Evolutionary conservation across 2,329 filamentous ascomycete species (phyloP).

Genomic region (Chaetomium sp.): DNA sequence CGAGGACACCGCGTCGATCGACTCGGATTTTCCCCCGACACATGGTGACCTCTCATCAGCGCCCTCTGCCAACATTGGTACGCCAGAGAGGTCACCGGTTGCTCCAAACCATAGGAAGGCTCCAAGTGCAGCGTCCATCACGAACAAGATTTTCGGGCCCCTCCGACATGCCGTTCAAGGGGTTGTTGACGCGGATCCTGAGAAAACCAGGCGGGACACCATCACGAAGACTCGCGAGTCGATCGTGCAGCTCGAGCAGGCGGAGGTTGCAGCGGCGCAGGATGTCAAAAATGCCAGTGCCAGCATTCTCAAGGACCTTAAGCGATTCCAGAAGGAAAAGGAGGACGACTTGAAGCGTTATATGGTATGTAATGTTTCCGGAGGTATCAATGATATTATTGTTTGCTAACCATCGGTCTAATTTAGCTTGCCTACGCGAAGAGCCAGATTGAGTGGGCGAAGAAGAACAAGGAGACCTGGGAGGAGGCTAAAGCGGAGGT

Average conservation of each 20-base stretch:
- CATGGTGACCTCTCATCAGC: slow-evolving; percentile 65
- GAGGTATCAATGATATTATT: neutral
- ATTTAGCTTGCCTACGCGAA: slow-evolving; percentile 79
- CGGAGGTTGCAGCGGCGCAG: slow-evolving; percentile 76
- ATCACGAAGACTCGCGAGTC: slow-evolving; percentile 94
- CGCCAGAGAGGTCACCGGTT: slow-evolving; percentile 49
- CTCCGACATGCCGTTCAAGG: slow-evolving; percentile 94
- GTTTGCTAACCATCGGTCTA: neutral
- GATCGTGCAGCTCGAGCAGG: slow-evolving; percentile 80
- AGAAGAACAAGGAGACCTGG: slow-evolving; percentile 86
- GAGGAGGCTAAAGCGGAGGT: slow-evolving; percentile 84
- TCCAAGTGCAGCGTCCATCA: slow-evolving; percentile 82
- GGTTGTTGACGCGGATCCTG: slow-evolving; percentile 92
- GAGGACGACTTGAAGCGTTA: slow-evolving; percentile 89
- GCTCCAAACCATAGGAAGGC: slow-evolving; percentile 65
- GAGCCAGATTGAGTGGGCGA: slow-evolving; percentile 91
- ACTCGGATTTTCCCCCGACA: slow-evolving; percentile 91
- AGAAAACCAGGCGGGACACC: slow-evolving; percentile 82
- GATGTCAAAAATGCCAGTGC: slow-evolving; percentile 90
- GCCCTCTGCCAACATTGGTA: slow-evolving; percentile 68
- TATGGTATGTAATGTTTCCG: slow-evolving; percentile 62
- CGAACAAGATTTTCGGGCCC: slow-evolving; percentile 87
- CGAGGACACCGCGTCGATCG: slow-evolving; percentile 83
- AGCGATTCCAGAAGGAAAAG: slow-evolving; percentile 90
- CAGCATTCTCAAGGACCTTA: slow-evolving; percentile 82